phyloP scores from a whole-genome alignment of 371 early-diverging fungal species.

The Fennellomyces sp. region DNA sequence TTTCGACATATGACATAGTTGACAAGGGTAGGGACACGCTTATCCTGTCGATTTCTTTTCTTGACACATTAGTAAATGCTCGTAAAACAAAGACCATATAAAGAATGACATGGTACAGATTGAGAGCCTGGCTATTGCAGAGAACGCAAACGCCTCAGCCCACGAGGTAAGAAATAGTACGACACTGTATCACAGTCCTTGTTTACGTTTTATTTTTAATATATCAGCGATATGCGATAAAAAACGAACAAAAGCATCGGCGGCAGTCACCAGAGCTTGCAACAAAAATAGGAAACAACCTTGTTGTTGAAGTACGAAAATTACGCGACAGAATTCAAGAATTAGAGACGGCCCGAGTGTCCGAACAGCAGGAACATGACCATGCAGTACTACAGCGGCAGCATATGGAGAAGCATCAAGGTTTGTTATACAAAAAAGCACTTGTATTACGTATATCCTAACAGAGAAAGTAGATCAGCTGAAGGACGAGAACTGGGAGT shows the following conservation, averaged over 20 bases:
- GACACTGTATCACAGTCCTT: too few species aligned
- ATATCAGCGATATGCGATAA: neutral
- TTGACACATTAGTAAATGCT: too few species aligned
- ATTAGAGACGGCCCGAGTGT: constrained; percentile 50
- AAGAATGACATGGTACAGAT: too few species aligned
- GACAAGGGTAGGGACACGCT: too few species aligned
- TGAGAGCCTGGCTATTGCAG: too few species aligned
- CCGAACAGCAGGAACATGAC: constrained; percentile 53
- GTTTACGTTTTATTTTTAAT: too few species aligned
- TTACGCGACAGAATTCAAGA: constrained; percentile 45
- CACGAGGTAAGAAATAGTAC: too few species aligned
- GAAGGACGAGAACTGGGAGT: constrained; percentile 26
- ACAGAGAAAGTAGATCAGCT: constrained; percentile 26
- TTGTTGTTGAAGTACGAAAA: constrained; percentile 32
- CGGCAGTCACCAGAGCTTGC: constrained; percentile 12
- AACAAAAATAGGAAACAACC: constrained; percentile 29
- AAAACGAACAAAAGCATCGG: neutral
- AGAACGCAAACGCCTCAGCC: too few species aligned
- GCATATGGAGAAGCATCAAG: constrained; percentile 45
- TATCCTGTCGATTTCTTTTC: too few species aligned
- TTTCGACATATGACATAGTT: too few species aligned
- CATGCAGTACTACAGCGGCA: constrained; percentile 43
- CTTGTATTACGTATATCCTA: neutral
- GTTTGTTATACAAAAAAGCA: constrained; percentile 10
- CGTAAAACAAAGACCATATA: too few species aligned